A percentile compares a stretch with the other conserved stretches of the same genome.
These are phyloP conservation scores for Penicillium paradoxum DNA, from an alignment of 495 filamentous ascomycete genomes.

Conservation along the genomic window DNA sequence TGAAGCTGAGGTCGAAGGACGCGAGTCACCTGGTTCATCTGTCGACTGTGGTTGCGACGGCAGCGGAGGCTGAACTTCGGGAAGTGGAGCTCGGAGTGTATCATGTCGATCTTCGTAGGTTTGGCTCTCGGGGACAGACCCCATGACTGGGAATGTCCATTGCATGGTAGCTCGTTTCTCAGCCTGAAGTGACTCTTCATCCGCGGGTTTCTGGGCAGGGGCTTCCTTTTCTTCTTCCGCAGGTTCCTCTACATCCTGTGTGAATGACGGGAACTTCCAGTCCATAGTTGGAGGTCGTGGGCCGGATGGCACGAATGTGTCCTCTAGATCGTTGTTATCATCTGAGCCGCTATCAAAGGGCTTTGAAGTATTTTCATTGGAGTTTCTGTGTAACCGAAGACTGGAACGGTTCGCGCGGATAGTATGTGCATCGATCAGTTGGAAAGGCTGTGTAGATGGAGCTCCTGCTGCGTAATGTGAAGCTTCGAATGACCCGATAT, in stretches of 20 bases:
- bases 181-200: constrained; percentile 20
- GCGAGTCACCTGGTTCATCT: constrained; percentile 28
- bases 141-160: constrained; percentile 48
- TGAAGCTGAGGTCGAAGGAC: constrained; percentile 41
- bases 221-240: constrained; percentile 12
- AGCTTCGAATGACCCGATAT: constrained; percentile 45
- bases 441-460: constrained; percentile 40
- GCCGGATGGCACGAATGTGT: constrained; percentile 30
- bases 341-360: constrained; percentile 28
- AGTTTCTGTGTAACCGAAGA: constrained; percentile 32
- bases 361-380: constrained; percentile 32
- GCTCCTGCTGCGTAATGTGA: constrained; percentile 46
- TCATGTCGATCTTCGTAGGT: constrained; percentile 25
- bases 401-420: constrained; percentile 47
- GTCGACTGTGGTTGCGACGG: constrained; percentile 5
- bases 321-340: constrained; percentile 22
- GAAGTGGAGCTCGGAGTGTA: constrained; percentile 34
- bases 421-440: constrained; percentile 46
- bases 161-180: constrained; percentile 39
- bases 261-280: constrained; percentile 44
- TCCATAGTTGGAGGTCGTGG: constrained; percentile 48
- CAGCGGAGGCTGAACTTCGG: constrained; percentile 6
- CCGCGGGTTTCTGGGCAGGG: constrained; percentile 13
- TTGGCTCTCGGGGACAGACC: constrained; percentile 15
- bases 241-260: constrained; percentile 21